Conservation (phyloP, 768 basidiomycete species). For the Suillus luteus region DNA sequence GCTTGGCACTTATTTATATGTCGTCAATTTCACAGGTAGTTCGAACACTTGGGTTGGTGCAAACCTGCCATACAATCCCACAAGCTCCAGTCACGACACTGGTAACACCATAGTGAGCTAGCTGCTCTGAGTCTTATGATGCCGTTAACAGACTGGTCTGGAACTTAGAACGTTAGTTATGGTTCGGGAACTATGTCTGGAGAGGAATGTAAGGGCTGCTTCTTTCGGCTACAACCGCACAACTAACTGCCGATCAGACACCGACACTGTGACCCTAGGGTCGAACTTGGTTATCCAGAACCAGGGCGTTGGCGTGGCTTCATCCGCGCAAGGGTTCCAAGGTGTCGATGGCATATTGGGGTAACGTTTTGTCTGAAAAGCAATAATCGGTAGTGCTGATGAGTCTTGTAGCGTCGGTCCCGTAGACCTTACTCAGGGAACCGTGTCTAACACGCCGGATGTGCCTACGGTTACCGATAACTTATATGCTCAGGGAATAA, state of each 20-base stretch:
- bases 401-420: constrained; percentile 43
- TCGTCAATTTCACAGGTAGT: constrained; percentile 30
- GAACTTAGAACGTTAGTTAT: constrained; percentile 48
- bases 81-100: constrained; percentile 43
- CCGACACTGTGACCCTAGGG: constrained; percentile 45
- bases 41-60: constrained; percentile 61
- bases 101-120: constrained; percentile 35
- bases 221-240: not conserved
- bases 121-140: constrained; percentile 28
- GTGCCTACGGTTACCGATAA: constrained; percentile 58
- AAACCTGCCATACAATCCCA: constrained; percentile 41
- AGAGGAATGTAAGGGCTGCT: constrained; percentile 44
- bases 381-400: not conserved
- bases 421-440: constrained; percentile 44
- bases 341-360: constrained; percentile 54
- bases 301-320: constrained; percentile 47
- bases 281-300: constrained; percentile 41
- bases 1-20: not conserved
- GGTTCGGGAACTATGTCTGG: constrained; percentile 57
- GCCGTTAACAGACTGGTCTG: constrained; percentile 1
- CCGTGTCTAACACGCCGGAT: constrained; percentile 34
- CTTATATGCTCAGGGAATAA: constrained; percentile 47
- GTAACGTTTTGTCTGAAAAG: constrained; percentile 20
- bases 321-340: constrained; percentile 39
- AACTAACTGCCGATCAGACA: constrained; percentile 30